A percentile compares a stretch with the other conserved stretches of the same genome.
Evolutionary conservation across 768 basidiomycete species (phyloP).

Genomic region (Boletus tomentosulus): DNA sequence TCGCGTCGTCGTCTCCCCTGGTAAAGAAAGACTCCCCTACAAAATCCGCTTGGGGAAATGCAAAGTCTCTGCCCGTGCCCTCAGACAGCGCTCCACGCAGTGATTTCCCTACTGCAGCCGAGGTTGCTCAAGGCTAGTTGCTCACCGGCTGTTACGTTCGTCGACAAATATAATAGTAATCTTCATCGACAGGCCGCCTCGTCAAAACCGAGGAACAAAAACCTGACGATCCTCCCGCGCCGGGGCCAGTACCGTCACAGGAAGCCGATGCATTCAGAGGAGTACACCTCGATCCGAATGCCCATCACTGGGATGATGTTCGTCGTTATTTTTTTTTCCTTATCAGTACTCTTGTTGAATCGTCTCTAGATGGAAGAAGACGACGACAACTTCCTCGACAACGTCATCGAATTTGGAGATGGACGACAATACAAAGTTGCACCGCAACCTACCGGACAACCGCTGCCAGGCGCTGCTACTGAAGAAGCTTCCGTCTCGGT

Average conservation of each 20-base stretch:
- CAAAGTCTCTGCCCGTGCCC: conserved; percentile 37
- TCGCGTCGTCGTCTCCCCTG: conserved; percentile 29
- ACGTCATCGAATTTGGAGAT: conserved; percentile 94
- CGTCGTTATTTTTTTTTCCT: conserved; percentile 27
- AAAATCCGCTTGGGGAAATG: conserved; percentile 73
- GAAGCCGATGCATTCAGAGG: conserved; percentile 94
- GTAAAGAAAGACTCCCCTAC: conserved; percentile 29
- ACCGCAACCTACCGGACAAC: conserved; percentile 34
- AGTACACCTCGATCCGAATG: conserved; percentile 88
- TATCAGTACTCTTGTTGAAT: conserved; percentile 3
- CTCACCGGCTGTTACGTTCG: neutral
- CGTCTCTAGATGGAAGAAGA: conserved; percentile 78
- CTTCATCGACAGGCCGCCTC: conserved; percentile 18
- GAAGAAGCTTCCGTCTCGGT: conserved; percentile 13
- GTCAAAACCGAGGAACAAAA: conserved; percentile 37
- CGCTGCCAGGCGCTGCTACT: conserved; percentile 17
- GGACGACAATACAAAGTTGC: conserved; percentile 88
- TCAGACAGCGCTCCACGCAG: conserved; percentile 42
- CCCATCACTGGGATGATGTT: conserved; percentile 98
- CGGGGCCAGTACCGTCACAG: conserved; percentile 62
- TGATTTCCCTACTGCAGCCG: conserved; percentile 96
- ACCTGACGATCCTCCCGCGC: conserved; percentile 46
- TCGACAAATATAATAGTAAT: conserved; percentile 8
- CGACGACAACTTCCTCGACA: conserved; percentile 83
- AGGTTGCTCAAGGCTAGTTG: conserved; percentile 78